Evolutionary conservation across 2,329 filamentous ascomycete genomes (phyloP).

Genomic region (Xylaria sp.): DNA sequence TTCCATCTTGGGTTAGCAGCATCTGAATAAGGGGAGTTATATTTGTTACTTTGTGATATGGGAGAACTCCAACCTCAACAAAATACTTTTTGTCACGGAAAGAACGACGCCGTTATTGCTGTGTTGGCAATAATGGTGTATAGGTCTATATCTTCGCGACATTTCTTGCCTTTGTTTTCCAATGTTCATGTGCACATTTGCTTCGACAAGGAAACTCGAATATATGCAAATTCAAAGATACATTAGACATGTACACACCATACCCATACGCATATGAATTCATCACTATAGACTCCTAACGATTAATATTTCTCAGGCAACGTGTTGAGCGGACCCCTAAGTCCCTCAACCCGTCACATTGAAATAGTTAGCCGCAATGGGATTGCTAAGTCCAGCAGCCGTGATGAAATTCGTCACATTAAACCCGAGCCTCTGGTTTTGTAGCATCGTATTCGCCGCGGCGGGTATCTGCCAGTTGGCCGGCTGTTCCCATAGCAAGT

Average conservation of each 20-base stretch:
- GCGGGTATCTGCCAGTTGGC: conserved; percentile 49
- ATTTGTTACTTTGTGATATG: no score
- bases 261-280: background rate
- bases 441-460: conserved; percentile 46
- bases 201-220: background rate
- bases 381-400: conserved; percentile 45
- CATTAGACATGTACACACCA: background rate
- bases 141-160: no score
- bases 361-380: conserved; percentile 50
- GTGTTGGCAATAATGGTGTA: no score
- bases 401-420: conserved; percentile 48
- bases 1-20: no score
- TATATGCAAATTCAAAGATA: background rate
- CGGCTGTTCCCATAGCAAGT: conserved; percentile 52
- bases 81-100: no score
- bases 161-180: no score
- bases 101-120: no score
- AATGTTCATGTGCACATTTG: no score
- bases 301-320: background rate
- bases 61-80: no score
- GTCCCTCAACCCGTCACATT: conserved; percentile 47
- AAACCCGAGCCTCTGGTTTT: conserved; percentile 49
- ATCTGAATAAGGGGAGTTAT: no score
- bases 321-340: background rate
- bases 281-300: background rate